Conservation (phyloP, 2,329 filamentous ascomycete genomes). For the Phialophora chinensis region DNA sequence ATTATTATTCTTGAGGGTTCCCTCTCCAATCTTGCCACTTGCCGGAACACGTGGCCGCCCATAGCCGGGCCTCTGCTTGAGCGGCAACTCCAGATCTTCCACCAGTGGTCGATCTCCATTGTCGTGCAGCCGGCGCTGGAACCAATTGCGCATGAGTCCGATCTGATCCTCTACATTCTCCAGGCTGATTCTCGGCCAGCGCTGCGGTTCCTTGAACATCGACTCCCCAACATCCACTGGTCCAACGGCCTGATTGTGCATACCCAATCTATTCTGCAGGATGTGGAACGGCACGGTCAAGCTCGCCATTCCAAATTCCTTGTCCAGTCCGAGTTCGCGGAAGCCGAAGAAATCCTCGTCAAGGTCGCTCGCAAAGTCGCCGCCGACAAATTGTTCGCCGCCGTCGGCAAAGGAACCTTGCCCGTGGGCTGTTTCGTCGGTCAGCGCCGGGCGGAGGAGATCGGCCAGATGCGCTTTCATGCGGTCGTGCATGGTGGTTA, state of each 20-base stretch:
- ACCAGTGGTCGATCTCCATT: slow-evolving; percentile 82
- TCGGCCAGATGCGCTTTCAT: slow-evolving; percentile 95
- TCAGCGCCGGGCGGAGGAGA: slow-evolving; percentile 84
- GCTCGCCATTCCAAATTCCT: slow-evolving; percentile 84
- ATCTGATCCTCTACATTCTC: slow-evolving; percentile 81
- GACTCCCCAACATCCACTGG: slow-evolving; percentile 40
- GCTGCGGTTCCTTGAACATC: slow-evolving; percentile 68
- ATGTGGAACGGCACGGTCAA: slow-evolving; percentile 93
- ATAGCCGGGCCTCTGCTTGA: slow-evolving; percentile 74
- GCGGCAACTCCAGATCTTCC: slow-evolving; percentile 92
- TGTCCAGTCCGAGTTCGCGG: slow-evolving; percentile 89
- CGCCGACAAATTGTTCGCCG: slow-evolving; percentile 94
- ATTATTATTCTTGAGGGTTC: slow-evolving; percentile 42
- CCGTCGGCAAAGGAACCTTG: slow-evolving; percentile 93
- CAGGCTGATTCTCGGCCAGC: slow-evolving; percentile 77
- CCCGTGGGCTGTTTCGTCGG: slow-evolving; percentile 80
- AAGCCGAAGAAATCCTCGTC: slow-evolving; percentile 99
- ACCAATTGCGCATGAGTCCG: slow-evolving; percentile 88
- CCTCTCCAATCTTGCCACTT: slow-evolving; percentile 52
- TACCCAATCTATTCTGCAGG: slow-evolving; percentile 87
- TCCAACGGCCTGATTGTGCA: slow-evolving; percentile 61
- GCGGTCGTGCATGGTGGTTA: slow-evolving; percentile 85
- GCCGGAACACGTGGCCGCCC: slow-evolving; percentile 53
- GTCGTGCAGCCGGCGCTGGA: slow-evolving; percentile 83
- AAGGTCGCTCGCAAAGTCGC: slow-evolving; percentile 96